Percentiles rank a stretch among this genome's conserved stretches.
Conservation (phyloP, 371 early-diverging fungal genomes). For the Dinochytrium kinnereticum region DNA sequence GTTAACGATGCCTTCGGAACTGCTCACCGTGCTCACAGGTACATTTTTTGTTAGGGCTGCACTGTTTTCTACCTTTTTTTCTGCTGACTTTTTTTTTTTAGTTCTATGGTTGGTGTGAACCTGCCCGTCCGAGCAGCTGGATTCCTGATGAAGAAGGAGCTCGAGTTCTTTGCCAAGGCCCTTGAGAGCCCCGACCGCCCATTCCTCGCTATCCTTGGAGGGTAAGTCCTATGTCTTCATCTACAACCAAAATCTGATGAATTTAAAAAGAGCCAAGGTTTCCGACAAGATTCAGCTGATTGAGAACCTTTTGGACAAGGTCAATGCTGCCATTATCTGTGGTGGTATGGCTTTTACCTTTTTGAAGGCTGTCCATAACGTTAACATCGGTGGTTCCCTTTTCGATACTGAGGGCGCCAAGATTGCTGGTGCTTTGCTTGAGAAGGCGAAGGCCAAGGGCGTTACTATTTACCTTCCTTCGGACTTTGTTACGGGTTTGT, state of each 20-base stretch:
- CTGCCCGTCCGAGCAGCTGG: conserved; percentile 93
- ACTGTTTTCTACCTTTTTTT: background rate
- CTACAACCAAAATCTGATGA: no score
- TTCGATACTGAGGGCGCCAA: conserved; percentile 89
- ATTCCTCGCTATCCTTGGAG: conserved; percentile 98
- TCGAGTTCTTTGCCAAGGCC: conserved; percentile 97
- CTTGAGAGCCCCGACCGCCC: conserved; percentile 93
- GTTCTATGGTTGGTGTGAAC: conserved; percentile 96
- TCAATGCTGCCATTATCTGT: conserved; percentile 86
- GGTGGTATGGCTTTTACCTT: conserved; percentile 99
- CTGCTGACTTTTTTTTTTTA: conserved; percentile 54
- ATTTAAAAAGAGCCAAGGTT: conserved; percentile 92
- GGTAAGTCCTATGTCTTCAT: no score
- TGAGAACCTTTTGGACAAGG: conserved; percentile 88
- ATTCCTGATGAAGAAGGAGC: conserved; percentile 98
- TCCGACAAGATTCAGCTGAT: conserved; percentile 99
- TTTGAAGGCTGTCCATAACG: conserved; percentile 83
- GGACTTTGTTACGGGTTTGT: conserved; percentile 83
- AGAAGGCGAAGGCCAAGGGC: conserved; percentile 84
- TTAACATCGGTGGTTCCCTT: conserved; percentile 93
- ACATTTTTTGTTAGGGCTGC: background rate
- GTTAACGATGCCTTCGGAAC: conserved; percentile 99
- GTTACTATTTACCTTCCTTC: conserved; percentile 89
- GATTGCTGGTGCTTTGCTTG: conserved; percentile 81
- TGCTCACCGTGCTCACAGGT: conserved; percentile 89